Evolutionary conservation across 139 green algal genomes (phyloP).

Genomic region (Closterium sp.): DNA sequence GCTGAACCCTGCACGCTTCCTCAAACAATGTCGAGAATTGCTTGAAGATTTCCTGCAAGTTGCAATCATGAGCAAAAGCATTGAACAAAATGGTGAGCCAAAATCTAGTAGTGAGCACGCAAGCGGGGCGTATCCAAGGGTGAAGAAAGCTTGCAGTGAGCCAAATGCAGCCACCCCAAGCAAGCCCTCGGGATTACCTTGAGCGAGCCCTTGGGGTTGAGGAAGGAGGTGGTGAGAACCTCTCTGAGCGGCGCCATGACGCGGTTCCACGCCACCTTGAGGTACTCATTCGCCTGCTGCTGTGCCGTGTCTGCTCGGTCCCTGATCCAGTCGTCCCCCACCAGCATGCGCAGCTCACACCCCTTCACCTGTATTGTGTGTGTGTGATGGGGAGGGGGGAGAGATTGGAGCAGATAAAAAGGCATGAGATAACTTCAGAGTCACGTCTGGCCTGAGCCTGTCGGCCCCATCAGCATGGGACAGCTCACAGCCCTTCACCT

Average conservation of each 20-base stretch:
- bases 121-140: neutral
- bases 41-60: neutral
- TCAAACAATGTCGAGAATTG: neutral
- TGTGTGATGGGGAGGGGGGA: too few relatives aligned
- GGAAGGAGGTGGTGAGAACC: neutral
- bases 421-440: too few relatives aligned
- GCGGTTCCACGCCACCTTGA: conserved; percentile 14
- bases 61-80: too few relatives aligned
- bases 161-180: neutral
- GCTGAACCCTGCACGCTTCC: neutral
- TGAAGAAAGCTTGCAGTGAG: neutral
- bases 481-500: too few relatives aligned
- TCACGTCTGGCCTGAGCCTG: too few relatives aligned
- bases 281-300: neutral
- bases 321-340: conserved; percentile 31
- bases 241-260: neutral
- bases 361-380: conserved; percentile 26
- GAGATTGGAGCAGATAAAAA: too few relatives aligned
- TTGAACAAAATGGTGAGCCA: too few relatives aligned
- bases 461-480: too few relatives aligned
- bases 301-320: neutral
- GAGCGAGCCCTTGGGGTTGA: neutral
- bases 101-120: neutral
- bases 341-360: conserved; percentile 8
- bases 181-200: neutral